phyloP scores from a whole-genome alignment of 2,329 filamentous ascomycete species.

The Paracoccidioides lutzii region DNA sequence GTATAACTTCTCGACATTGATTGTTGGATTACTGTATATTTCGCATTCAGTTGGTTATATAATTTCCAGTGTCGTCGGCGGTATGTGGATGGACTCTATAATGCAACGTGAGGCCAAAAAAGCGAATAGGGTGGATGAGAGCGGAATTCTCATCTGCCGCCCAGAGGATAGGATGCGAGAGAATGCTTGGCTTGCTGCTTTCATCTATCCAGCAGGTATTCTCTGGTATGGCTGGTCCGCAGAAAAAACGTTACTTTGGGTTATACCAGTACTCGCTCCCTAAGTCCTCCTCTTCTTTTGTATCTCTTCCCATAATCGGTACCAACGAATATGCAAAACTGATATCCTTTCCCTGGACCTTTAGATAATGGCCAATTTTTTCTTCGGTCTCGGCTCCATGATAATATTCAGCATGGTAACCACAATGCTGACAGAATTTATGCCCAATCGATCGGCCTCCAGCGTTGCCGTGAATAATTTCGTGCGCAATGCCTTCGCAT shows the following conservation, averaged over 20 bases:
- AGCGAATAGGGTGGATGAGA: constrained; percentile 53
- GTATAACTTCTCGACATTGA: constrained; percentile 55
- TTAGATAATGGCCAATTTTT: constrained; percentile 51
- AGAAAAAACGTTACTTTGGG: constrained; percentile 50
- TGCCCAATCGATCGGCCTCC: constrained; percentile 55
- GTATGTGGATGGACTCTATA: constrained; percentile 66
- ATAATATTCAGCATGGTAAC: constrained; percentile 60
- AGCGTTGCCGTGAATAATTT: constrained; percentile 76
- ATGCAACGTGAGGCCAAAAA: constrained; percentile 65
- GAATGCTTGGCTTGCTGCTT: constrained; percentile 64
- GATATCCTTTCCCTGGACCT: constrained; percentile 16
- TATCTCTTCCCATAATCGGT: neutral
- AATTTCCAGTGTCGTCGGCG: constrained; percentile 53
- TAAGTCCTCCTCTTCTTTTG: neutral
- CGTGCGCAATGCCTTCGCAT: constrained; percentile 63
- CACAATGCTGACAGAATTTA: constrained; percentile 77
- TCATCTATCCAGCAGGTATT: constrained; percentile 56
- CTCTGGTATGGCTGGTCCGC: constrained; percentile 69
- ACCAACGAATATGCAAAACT: constrained; percentile 7
- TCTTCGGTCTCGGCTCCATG: constrained; percentile 69
- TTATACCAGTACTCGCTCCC: constrained; percentile 36
- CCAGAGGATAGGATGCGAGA: constrained; percentile 75
- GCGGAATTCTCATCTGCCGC: constrained; percentile 52
- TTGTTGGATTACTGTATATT: constrained; percentile 66
- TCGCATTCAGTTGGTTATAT: constrained; percentile 63